Evolutionary conservation across 2,329 filamentous ascomycete genomes (phyloP), one percentile per base, ranked within the genome.

Genomic region (Zymoseptoria brevis): DNA sequence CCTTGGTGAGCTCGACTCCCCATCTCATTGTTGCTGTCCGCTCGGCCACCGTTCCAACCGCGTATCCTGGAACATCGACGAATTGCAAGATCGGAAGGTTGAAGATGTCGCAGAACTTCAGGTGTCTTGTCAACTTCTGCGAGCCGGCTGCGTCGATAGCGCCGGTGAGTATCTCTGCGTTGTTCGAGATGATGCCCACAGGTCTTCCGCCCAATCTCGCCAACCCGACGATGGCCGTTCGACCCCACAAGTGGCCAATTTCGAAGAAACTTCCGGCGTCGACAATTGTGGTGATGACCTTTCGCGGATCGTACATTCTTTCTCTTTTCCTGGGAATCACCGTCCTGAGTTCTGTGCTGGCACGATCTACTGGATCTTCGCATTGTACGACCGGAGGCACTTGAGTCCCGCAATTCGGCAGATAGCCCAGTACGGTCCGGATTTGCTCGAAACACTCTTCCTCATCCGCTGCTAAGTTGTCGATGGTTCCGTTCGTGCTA

Each of bases 71-170:
- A 1, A 84, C 75, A 67, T 87, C 84, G 4, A 87, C 76, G 62
- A 87, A 86, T 67, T 87, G 84, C 7, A 87, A 59, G 3, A 86
- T 74, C 0, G 84, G 84, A 2, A 87, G 73, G 61, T 87, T 87
- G 75, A 87, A 85, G 50, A 86, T 77, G 66, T 87, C 84, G 62
- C 83, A 82, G 66, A 87, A 79, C 66, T 86, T 86, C 41, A 87
- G 72, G 69, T 85, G 78, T 1, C 81, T 75, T 0, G 79, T 81
- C 19, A 86, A 75, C 66, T 87, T 87, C 63, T 86, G 84, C 8
- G 80, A 81, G 4, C 83, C 83, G 0, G 77, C 74, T 0, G 83
- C 81, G 67, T 87, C 84, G 8, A 87, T 72, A 0, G 84, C 84
- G 8, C 84, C 84, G 0, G 81, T 79, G 53, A 84, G 82, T 19